Evolutionary conservation across 129 eudicot species (phyloP).

Genomic region (Dittrichia graveolens): DNA sequence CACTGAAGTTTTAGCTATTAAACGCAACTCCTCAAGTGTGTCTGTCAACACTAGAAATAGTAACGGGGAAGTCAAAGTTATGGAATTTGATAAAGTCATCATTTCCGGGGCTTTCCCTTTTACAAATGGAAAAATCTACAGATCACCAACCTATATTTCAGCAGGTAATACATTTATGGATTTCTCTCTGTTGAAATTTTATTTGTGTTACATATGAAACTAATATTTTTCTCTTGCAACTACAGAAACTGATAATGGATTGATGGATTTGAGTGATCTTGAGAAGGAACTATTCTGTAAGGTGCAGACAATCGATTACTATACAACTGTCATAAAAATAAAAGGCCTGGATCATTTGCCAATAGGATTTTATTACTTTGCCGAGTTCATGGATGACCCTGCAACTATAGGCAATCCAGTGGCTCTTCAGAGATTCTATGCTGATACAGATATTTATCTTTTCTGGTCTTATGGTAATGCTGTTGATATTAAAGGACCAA

Average conservation of each 20-base stretch:
- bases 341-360: constrained; percentile 80
- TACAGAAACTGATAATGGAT: constrained; percentile 46
- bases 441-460: constrained; percentile 68
- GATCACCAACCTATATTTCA: constrained; percentile 49
- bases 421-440: constrained; percentile 77
- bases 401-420: constrained; percentile 82
- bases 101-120: constrained; percentile 79
- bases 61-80: constrained; percentile 39
- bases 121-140: constrained; percentile 59
- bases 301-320: constrained; percentile 77
- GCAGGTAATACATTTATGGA: constrained; percentile 35
- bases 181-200: constrained; percentile 1
- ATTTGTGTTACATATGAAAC: background rate
- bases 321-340: constrained; percentile 81
- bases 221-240: constrained; percentile 15
- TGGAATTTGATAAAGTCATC: constrained; percentile 71
- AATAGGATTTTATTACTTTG: constrained; percentile 77
- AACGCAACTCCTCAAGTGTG: constrained; percentile 48
- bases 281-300: constrained; percentile 73
- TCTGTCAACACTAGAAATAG: constrained; percentile 40
- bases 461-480: constrained; percentile 90
- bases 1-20: constrained; percentile 60
- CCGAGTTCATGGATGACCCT: constrained; percentile 85
- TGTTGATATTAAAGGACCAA: constrained; percentile 53
- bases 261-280: constrained; percentile 60